phyloP scores from a whole-genome alignment of 371 early-diverging fungal genomes.

The Mucor irregularis region DNA sequence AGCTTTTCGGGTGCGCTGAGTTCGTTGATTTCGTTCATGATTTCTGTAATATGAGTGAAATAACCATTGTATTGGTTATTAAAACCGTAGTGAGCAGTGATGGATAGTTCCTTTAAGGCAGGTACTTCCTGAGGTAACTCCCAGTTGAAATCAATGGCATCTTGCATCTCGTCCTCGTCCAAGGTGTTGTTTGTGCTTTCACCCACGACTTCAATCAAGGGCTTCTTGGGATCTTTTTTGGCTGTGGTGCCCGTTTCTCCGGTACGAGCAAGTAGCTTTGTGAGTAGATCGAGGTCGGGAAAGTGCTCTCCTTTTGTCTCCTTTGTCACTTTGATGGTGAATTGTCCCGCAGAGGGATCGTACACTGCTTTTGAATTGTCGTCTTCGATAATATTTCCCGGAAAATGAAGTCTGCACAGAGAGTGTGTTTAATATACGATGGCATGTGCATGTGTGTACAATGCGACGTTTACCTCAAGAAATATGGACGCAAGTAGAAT shows the following conservation, averaged over 20 bases:
- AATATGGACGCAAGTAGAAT: conserved; percentile 81
- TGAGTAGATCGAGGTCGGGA: conserved; percentile 84
- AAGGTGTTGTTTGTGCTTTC: conserved; percentile 28
- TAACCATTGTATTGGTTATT: conserved; percentile 82
- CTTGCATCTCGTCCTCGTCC: conserved; percentile 9
- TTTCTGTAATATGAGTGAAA: conserved; percentile 76
- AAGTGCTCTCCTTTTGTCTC: conserved; percentile 79
- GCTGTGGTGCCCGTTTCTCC: conserved; percentile 41
- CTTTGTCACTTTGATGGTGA: conserved; percentile 79
- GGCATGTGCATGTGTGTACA: neutral
- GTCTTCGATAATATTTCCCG: conserved; percentile 83
- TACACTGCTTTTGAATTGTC: conserved; percentile 81
- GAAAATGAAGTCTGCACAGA: conserved; percentile 74
- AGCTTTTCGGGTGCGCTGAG: conserved; percentile 74
- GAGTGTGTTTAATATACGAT: conserved; percentile 1
- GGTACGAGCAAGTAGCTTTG: conserved; percentile 74
- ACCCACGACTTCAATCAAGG: conserved; percentile 71
- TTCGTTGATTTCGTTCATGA: conserved; percentile 84
- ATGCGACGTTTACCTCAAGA: conserved; percentile 62
- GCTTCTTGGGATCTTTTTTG: conserved; percentile 37
- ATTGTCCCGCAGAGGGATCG: conserved; percentile 78
- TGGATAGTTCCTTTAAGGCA: conserved; percentile 14
- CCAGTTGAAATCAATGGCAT: conserved; percentile 82
- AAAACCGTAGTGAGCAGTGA: conserved; percentile 73
- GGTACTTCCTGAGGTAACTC: conserved; percentile 79